Evolutionary conservation across 208 protist species (phyloP).

Genomic region (Trypanosoma brucei): DNA sequence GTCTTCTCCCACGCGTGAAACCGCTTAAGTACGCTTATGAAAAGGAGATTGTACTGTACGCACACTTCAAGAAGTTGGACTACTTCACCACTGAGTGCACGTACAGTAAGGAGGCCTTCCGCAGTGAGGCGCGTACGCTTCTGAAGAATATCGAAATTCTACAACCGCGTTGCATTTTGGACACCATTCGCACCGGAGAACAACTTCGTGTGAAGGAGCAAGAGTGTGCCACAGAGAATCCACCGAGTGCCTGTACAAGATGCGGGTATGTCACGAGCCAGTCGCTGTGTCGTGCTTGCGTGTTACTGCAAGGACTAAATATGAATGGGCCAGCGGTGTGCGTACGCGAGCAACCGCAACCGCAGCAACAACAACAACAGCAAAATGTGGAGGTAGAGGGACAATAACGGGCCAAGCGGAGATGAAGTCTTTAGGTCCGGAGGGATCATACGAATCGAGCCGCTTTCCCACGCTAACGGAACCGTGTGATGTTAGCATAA

Average conservation of each 20-base stretch:
- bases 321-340: slow-evolving; percentile 43
- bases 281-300: slow-evolving; percentile 91
- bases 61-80: slow-evolving; percentile 96
- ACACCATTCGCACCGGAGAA: slow-evolving; percentile 91
- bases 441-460: no score
- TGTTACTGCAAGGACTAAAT: slow-evolving; percentile 89
- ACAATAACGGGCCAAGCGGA: not conserved
- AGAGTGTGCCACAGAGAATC: slow-evolving; percentile 33
- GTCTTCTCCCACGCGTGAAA: slow-evolving; percentile 90
- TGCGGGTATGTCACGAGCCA: slow-evolving; percentile 92
- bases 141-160: slow-evolving; percentile 93
- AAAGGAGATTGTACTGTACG: slow-evolving; percentile 98
- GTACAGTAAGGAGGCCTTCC: slow-evolving; percentile 95
- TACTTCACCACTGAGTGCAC: slow-evolving; percentile 98
- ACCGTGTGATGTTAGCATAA: no score
- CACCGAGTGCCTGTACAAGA: slow-evolving; percentile 55
- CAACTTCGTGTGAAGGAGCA: slow-evolving; percentile 58
- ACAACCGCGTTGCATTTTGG: slow-evolving; percentile 85
- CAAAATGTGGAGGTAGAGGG: not conserved
- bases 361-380: no score
- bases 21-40: slow-evolving; percentile 97
- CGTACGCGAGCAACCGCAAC: slow-evolving; percentile 16
- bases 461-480: no score
- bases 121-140: slow-evolving; percentile 90
- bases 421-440: no score